phyloP scores from a whole-genome alignment of 768 basidiomycete species.

The Mycena alexandri region DNA sequence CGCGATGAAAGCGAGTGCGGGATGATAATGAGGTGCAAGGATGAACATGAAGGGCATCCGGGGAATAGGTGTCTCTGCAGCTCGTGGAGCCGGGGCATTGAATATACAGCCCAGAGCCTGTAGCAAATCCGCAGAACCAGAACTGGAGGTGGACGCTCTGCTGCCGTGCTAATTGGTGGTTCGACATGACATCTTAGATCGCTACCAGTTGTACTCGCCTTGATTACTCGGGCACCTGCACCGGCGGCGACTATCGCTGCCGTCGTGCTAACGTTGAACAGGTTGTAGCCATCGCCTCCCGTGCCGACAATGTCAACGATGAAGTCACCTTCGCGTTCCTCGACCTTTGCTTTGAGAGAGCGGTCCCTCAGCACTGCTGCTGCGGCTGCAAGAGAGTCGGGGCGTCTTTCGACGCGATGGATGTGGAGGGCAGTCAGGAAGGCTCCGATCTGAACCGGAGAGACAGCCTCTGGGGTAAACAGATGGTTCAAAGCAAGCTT shows the following conservation, averaged over 20 bases:
- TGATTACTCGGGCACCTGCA: conserved; percentile 92
- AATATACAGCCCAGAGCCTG: conserved; percentile 87
- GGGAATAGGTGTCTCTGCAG: conserved; percentile 66
- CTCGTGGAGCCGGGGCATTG: conserved; percentile 68
- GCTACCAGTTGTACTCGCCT: conserved; percentile 63
- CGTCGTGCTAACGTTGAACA: conserved; percentile 97
- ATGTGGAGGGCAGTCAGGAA: conserved; percentile 91
- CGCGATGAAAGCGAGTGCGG: conserved; percentile 82
- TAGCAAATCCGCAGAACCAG: conserved; percentile 94
- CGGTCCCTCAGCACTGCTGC: conserved; percentile 80
- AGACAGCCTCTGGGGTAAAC: conserved; percentile 72
- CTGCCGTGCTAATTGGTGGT: conserved; percentile 82
- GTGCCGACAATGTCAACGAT: conserved; percentile 92
- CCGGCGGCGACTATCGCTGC: conserved; percentile 96
- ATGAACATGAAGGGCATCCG: conserved; percentile 91
- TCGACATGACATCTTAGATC: conserved; percentile 21
- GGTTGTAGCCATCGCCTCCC: conserved; percentile 95
- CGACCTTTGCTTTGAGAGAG: conserved; percentile 72
- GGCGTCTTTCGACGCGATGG: conserved; percentile 79
- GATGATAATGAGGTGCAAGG: conserved; percentile 95
- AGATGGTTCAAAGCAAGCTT: conserved; percentile 79
- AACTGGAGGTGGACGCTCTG: conserved; percentile 91
- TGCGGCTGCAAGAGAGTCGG: conserved; percentile 84
- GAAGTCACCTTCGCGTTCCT: conserved; percentile 74
- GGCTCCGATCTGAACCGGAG: conserved; percentile 85